phyloP scores from a whole-genome alignment of 495 filamentous ascomycete species.

The Hyphodiscus hymeniophilus region DNA sequence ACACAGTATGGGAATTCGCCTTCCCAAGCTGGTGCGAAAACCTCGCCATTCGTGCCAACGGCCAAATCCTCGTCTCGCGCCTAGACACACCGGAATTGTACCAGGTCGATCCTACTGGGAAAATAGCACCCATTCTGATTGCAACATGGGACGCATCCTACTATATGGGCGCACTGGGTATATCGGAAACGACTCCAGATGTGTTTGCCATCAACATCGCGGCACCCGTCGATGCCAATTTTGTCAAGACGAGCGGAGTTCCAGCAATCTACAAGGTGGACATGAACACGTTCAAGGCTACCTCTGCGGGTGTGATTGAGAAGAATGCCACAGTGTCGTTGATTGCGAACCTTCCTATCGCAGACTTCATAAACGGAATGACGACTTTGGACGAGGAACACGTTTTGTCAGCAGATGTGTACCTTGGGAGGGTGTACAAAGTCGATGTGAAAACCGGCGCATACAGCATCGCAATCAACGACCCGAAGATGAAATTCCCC shows the following conservation, averaged over 20 bases:
- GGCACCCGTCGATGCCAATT: constrained; percentile 27
- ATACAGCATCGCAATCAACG: constrained; percentile 25
- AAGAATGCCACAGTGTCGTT: constrained; percentile 6
- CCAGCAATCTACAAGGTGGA: constrained; percentile 29
- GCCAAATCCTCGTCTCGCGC: constrained; percentile 30
- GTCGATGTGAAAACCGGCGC: constrained; percentile 29
- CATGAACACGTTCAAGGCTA: constrained; percentile 15
- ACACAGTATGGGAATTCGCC: constrained; percentile 14
- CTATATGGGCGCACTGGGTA: constrained; percentile 30
- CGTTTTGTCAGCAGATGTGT: no score
- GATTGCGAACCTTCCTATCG: constrained; percentile 31
- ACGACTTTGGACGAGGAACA: constrained; percentile 12
- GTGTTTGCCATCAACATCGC: constrained; percentile 28
- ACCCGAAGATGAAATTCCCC: constrained; percentile 24
- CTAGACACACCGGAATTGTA: constrained; percentile 33
- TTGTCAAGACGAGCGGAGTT: constrained; percentile 22
- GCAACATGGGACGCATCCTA: constrained; percentile 4
- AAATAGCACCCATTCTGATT: constrained; percentile 6
- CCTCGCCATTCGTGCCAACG: constrained; percentile 27
- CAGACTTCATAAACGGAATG: constrained; percentile 34
- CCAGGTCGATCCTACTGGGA: constrained; percentile 26
- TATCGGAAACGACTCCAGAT: constrained; percentile 32
- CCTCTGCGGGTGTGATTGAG: neutral
- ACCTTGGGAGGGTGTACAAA: neutral
- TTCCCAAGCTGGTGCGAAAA: constrained; percentile 33